Evolutionary conservation across 169 alveolate species (phyloP).

Genomic region (Miamiensis avidus): DNA sequence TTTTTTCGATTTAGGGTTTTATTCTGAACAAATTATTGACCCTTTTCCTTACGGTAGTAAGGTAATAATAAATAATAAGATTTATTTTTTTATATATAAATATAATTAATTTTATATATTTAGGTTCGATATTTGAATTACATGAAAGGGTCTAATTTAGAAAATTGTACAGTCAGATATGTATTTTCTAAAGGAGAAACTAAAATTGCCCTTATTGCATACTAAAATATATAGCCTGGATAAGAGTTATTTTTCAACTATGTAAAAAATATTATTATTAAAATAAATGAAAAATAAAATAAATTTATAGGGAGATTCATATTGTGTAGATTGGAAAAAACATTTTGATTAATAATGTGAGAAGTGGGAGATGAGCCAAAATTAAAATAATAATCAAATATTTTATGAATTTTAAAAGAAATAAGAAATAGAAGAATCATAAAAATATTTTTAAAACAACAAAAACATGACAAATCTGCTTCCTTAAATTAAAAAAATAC

Average conservation of each 20-base stretch:
- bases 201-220: neutral
- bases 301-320: neutral
- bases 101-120: no score
- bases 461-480: neutral
- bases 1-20: neutral
- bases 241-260: neutral
- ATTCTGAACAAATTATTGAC: neutral
- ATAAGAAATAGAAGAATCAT: neutral
- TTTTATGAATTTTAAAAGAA: neutral
- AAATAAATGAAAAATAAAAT: no score
- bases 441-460: no score
- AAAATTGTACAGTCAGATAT: neutral
- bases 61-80: no score
- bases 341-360: neutral
- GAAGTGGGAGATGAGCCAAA: neutral
- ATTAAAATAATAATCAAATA: no score
- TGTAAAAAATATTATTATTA: neutral
- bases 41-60: neutral
- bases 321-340: neutral
- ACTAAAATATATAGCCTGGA: neutral
- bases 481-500: neutral
- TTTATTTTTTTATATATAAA: no score
- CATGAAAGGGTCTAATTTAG: neutral
- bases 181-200: neutral
- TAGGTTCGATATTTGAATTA: neutral